A percentile compares a stretch with the other conserved stretches of the same genome.
These are phyloP conservation scores for Xenoacremonium recifei DNA, from an alignment of 2,329 filamentous ascomycete species.

Conservation along the genomic window DNA sequence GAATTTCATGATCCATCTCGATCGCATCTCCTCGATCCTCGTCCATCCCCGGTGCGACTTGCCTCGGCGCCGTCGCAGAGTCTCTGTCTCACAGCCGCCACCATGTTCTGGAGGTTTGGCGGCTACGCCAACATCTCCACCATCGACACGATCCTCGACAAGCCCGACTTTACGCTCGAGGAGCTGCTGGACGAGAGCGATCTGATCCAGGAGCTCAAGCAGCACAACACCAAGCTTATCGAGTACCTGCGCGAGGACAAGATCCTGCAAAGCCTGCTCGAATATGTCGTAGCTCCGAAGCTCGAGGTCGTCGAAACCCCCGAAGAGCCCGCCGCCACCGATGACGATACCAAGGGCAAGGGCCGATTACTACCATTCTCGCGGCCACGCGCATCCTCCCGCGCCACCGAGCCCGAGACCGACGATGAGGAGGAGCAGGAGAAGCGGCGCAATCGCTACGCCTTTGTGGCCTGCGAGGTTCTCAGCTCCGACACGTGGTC, in stretches of 20 bases:
- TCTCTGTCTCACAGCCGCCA: slow-evolving; percentile 54
- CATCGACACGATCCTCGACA: slow-evolving; percentile 95
- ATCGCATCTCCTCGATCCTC: slow-evolving; percentile 5
- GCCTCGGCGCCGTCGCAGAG: slow-evolving; percentile 32
- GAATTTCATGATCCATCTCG: slow-evolving; percentile 27
- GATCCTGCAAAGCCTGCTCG: slow-evolving; percentile 79
- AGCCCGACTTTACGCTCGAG: slow-evolving; percentile 91
- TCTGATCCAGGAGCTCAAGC: slow-evolving; percentile 94
- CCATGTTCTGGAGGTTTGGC: slow-evolving; percentile 99
- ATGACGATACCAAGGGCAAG: slow-evolving; percentile 49
- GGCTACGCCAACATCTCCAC: slow-evolving; percentile 97
- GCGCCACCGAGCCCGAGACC: slow-evolving; percentile 44
- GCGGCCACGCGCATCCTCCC: slow-evolving; percentile 53
- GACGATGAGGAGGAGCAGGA: slow-evolving; percentile 73
- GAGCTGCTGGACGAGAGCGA: slow-evolving; percentile 95
- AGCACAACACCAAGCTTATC: slow-evolving; percentile 96
- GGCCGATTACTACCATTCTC: slow-evolving; percentile 45
- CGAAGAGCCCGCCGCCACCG: slow-evolving; percentile 48
- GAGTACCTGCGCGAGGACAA: slow-evolving; percentile 90
- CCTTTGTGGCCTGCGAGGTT: slow-evolving; percentile 89
- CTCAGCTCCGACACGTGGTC: slow-evolving; percentile 96
- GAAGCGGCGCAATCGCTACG: slow-evolving; percentile 89
- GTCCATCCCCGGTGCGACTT: slow-evolving; percentile 27
- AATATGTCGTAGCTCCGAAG: slow-evolving; percentile 85
- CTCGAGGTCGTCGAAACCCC: slow-evolving; percentile 55